These are phyloP conservation scores for Pseudozyma sp. DNA, from an alignment of 1,284 basidiomycete genomes.

Conservation along the genomic window DNA sequence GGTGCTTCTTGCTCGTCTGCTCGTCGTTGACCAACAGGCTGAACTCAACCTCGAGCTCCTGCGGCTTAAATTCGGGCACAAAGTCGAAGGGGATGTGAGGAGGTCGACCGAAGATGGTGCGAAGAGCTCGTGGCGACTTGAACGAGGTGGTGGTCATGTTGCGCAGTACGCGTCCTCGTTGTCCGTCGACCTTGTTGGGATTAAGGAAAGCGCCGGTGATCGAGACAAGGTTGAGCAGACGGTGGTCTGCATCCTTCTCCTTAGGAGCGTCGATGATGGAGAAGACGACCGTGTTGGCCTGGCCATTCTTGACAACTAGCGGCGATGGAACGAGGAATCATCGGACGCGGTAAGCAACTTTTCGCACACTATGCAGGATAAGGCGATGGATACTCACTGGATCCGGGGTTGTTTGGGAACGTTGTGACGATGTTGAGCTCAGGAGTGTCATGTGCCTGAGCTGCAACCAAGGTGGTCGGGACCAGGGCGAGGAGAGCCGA, in stretches of 20 bases:
- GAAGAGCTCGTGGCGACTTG: slow-evolving; percentile 57
- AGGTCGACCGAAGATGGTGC: slow-evolving; percentile 50
- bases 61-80: slow-evolving; percentile 66
- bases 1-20: slow-evolving; percentile 63
- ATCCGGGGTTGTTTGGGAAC: slow-evolving; percentile 65
- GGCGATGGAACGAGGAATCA: background rate
- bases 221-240: slow-evolving; percentile 57
- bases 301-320: slow-evolving; percentile 64
- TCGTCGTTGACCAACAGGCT: slow-evolving; percentile 59
- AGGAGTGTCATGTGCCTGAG: slow-evolving; percentile 58
- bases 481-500: slow-evolving; percentile 40
- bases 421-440: slow-evolving; percentile 63
- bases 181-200: slow-evolving; percentile 59
- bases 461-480: slow-evolving; percentile 38
- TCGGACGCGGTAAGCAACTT: slow-evolving; percentile 5
- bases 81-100: slow-evolving; percentile 66
- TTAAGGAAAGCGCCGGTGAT: slow-evolving; percentile 67
- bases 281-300: slow-evolving; percentile 66
- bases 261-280: slow-evolving; percentile 56
- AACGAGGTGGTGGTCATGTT: slow-evolving; percentile 66
- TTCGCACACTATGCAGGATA: background rate
- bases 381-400: slow-evolving; percentile 30
- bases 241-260: slow-evolving; percentile 59
- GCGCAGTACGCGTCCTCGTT: slow-evolving; percentile 60
- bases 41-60: slow-evolving; percentile 62